Conservation (phyloP, 2,329 filamentous ascomycete species). For the Arthrobotrys iridis region DNA sequence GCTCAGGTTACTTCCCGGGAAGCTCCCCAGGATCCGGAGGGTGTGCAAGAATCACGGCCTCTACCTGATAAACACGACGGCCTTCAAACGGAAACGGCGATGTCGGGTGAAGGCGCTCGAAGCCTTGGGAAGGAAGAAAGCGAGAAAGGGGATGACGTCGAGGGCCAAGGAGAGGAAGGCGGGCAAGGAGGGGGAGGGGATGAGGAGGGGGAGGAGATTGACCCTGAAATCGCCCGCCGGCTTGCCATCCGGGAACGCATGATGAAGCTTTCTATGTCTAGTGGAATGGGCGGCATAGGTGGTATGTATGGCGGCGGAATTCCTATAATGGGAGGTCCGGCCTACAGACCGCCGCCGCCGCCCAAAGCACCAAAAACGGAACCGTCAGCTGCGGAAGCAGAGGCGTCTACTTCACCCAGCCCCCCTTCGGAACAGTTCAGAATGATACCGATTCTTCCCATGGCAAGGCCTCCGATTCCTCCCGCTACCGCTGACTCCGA, state of each 20-base stretch:
- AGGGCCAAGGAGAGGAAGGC: slow-evolving; percentile 59
- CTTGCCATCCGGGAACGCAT: slow-evolving; percentile 92
- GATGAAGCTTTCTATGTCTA: slow-evolving; percentile 98
- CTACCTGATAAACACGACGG: slow-evolving; percentile 60
- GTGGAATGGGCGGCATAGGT: slow-evolving; percentile 85
- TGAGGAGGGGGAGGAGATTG: slow-evolving; percentile 69
- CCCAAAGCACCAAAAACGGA: slow-evolving; percentile 30
- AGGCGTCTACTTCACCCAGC: slow-evolving; percentile 16
- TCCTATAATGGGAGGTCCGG: slow-evolving; percentile 66
- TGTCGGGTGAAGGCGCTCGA: slow-evolving; percentile 59
- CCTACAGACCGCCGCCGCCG: slow-evolving; percentile 60
- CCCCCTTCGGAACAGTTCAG: slow-evolving; percentile 31
- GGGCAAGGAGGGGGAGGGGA: slow-evolving; percentile 54
- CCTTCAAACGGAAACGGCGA: slow-evolving; percentile 60
- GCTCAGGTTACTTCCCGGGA: neutral
- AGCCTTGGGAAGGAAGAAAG: slow-evolving; percentile 64
- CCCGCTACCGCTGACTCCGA: slow-evolving; percentile 15
- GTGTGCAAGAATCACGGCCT: neutral
- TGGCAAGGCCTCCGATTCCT: slow-evolving; percentile 7
- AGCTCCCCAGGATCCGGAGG: neutral
- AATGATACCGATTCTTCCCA: slow-evolving; percentile 50
- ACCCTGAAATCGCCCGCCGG: slow-evolving; percentile 84
- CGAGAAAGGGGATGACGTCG: slow-evolving; percentile 63
- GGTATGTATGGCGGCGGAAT: slow-evolving; percentile 75
- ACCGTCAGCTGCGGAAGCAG: slow-evolving; percentile 4